phyloP scores from a whole-genome alignment of 78 protist species.

The Dictyostelium purpureum region DNA sequence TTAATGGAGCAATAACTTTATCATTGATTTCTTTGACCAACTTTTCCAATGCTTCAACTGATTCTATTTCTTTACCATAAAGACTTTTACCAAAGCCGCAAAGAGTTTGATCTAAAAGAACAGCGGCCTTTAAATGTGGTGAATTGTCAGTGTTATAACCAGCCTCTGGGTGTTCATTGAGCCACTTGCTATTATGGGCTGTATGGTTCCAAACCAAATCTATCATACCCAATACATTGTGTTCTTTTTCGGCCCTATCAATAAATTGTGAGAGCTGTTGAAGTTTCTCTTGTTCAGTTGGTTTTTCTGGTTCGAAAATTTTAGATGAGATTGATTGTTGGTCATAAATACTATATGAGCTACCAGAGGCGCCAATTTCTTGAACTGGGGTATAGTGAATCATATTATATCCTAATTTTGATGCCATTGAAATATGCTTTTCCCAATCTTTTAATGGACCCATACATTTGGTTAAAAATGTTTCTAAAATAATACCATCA shows the following conservation, averaged over 20 bases:
- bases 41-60: background rate
- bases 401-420: conserved; percentile 86
- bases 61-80: background rate
- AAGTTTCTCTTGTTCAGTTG: conserved; percentile 30
- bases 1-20: conserved; percentile 14
- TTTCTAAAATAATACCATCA: conserved; percentile 81
- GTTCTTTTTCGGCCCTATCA: background rate
- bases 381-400: conserved; percentile 93
- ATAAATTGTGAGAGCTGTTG: conserved; percentile 1
- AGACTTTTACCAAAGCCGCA: conserved; percentile 4
- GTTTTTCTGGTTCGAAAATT: background rate
- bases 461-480: conserved; percentile 85
- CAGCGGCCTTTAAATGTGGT: conserved; percentile 89
- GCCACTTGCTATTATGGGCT: conserved; percentile 87
- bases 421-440: conserved; percentile 35
- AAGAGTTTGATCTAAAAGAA: conserved; percentile 86
- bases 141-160: conserved; percentile 86
- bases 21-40: background rate
- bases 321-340: conserved; percentile 80
- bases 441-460: conserved; percentile 86
- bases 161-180: conserved; percentile 95
- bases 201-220: conserved; percentile 96
- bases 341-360: conserved; percentile 87
- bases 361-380: conserved; percentile 84
- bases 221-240: conserved; percentile 59